These are phyloP conservation scores for Canariomyces notabilis DNA, from an alignment of 2,329 filamentous ascomycete species.

Conservation along the genomic window DNA sequence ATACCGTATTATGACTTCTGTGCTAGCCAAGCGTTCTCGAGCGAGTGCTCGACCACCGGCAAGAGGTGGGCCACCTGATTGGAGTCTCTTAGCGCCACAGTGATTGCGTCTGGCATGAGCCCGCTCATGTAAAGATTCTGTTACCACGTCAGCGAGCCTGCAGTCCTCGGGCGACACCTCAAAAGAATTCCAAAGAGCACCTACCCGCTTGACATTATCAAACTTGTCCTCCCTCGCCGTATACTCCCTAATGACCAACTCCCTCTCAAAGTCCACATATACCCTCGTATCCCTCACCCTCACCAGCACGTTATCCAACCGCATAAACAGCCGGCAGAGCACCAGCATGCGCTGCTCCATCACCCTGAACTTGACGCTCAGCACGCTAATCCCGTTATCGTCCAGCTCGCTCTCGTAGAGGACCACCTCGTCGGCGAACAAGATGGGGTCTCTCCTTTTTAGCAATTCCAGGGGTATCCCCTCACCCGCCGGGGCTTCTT, in stretches of 20 bases:
- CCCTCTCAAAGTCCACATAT: constrained; percentile 80
- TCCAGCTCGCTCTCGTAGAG: constrained; percentile 97
- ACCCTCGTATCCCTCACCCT: constrained; percentile 84
- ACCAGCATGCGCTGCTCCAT: constrained; percentile 86
- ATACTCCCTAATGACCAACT: constrained; percentile 82
- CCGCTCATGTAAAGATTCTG: constrained; percentile 48
- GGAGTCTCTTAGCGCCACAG: constrained; percentile 71
- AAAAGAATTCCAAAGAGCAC: constrained; percentile 29
- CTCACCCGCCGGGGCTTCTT: not conserved
- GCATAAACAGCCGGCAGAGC: constrained; percentile 83
- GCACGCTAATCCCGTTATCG: constrained; percentile 89
- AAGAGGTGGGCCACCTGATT: constrained; percentile 68
- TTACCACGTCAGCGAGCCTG: constrained; percentile 15
- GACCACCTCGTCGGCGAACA: constrained; percentile 95
- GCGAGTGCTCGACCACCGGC: constrained; percentile 61
- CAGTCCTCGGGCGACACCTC: not conserved
- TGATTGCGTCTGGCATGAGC: constrained; percentile 63
- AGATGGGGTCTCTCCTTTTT: constrained; percentile 82
- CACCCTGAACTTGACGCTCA: constrained; percentile 86
- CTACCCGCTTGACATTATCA: constrained; percentile 66
- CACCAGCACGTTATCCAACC: constrained; percentile 84
- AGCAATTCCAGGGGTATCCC: constrained; percentile 79
- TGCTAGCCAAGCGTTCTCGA: constrained; percentile 44
- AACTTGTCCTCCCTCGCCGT: constrained; percentile 81
- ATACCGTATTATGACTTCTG: not conserved